phyloP scores from a whole-genome alignment of 169 alveolate genomes.

The Eimeria falciformis region DNA sequence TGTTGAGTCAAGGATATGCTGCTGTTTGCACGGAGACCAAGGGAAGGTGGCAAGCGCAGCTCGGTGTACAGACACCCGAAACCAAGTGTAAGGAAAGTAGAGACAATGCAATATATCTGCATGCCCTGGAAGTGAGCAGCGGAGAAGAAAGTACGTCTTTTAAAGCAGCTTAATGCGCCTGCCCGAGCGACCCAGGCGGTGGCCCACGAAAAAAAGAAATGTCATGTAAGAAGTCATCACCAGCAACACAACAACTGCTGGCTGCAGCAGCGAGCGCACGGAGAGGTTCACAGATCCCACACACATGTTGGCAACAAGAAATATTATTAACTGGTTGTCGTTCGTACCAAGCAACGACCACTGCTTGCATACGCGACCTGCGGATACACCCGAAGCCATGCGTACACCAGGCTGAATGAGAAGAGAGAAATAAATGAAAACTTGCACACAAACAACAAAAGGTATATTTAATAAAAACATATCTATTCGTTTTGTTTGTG shows the following conservation, averaged over 20 bases:
- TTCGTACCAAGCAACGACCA: slow-evolving; percentile 58
- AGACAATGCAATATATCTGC: too few relatives aligned
- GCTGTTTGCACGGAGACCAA: too few relatives aligned
- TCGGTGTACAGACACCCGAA: too few relatives aligned
- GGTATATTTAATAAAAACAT: background rate
- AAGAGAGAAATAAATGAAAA: background rate
- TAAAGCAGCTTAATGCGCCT: slow-evolving; percentile 39
- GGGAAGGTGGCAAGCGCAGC: too few relatives aligned
- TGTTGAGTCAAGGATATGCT: too few relatives aligned
- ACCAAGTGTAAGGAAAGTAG: too few relatives aligned
- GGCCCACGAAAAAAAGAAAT: slow-evolving; percentile 16
- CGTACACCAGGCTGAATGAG: background rate
- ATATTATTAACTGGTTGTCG: slow-evolving; percentile 55
- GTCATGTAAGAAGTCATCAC: slow-evolving; percentile 44
- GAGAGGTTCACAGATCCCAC: slow-evolving; percentile 58
- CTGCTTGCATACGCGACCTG: slow-evolving; percentile 56
- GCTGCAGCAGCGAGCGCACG: slow-evolving; percentile 48
- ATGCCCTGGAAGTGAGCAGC: too few relatives aligned
- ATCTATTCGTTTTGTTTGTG: too few relatives aligned
- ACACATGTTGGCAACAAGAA: slow-evolving; percentile 38
- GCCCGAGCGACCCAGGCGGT: slow-evolving; percentile 9
- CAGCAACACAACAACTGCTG: slow-evolving; percentile 41
- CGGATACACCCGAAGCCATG: background rate
- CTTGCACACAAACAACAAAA: background rate
- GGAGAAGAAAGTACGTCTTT: background rate